Base-by-base conservation (phyloP, 1,284 basidiomycete species). In the Microbotryum lychnidis-dioicae region DNA sequence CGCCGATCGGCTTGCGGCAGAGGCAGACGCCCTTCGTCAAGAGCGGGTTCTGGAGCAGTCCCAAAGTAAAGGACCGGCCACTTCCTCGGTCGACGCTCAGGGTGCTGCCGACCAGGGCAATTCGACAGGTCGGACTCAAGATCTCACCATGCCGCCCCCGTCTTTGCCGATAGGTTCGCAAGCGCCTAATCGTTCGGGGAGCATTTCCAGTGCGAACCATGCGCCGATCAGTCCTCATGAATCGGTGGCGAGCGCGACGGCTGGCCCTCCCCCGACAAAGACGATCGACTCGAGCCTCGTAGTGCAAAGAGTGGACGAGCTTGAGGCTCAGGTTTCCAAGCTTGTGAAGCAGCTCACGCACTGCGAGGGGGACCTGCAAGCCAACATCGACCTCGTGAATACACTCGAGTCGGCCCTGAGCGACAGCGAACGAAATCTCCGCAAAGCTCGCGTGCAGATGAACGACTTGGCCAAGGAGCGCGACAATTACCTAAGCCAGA, bases 341-440 rank as follows among this genome's bases (percentile, higher is more conserved):
- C 81, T 96, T 60, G 90, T 91, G 76, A 91, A 92, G 76, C 90
- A 92, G 76, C 76, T 96, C 58, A 84, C 84, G 37, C 90, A 93
- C 74, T 92, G 90, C 73, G 90, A 94, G 76, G 84, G 81, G 64
- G 91, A 94, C 75, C 79, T 94, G 62, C 88, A 91, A 71, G 86
- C 88, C 56, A 91, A 93, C 73, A 91, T 91, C 81, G 89, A 94
- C 74, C 82, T 93, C 60, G 89, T 92, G 64, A 82, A 79, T 63
- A 87, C 85, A 21, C 79, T 92, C 29, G 89, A 91, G 77, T 83
- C 84, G 47, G 88, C 88, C 42, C 79, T 93, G 49, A 86, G 86
- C 60, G 90, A 91, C 71, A 87, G 88, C 29, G 90, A 93, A 77
- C 89, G 91, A 75, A 92, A 90, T 72, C 79, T 93, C 60, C 87